phyloP scores from a whole-genome alignment of 306 rosid genomes.

The Geum urbanum region DNA sequence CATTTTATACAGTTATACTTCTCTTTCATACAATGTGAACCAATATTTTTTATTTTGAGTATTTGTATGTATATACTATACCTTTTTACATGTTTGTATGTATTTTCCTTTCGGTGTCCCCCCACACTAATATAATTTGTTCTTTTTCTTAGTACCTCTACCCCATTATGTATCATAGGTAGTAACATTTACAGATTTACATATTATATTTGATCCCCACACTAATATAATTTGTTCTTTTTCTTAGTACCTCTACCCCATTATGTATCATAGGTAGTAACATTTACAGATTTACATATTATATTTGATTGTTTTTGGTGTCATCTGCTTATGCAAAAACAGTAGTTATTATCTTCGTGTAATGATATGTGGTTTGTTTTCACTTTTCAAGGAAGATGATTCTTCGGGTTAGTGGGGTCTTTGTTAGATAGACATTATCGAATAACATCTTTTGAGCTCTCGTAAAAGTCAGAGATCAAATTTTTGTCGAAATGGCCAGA shows the following conservation, averaged over 20 bases:
- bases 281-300: background rate
- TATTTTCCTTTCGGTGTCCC: no score
- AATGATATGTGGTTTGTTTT: conserved; percentile 7
- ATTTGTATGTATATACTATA: no score
- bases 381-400: conserved; percentile 32
- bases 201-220: conserved; percentile 2
- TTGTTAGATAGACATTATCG: no score
- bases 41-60: no score
- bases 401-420: no score
- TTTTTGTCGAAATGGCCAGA: conserved; percentile 34
- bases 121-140: background rate
- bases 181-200: background rate
- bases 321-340: background rate
- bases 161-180: background rate
- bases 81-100: no score
- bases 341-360: background rate
- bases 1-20: no score
- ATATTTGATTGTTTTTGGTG: background rate
- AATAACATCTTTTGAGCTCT: no score
- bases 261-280: background rate
- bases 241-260: background rate
- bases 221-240: background rate
- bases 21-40: no score
- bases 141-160: background rate
- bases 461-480: conserved; percentile 45